A percentile compares a stretch with the other conserved stretches of the same genome.
phyloP scores from a whole-genome alignment of 306 rosid species.

The Dicorynia guianensis region DNA sequence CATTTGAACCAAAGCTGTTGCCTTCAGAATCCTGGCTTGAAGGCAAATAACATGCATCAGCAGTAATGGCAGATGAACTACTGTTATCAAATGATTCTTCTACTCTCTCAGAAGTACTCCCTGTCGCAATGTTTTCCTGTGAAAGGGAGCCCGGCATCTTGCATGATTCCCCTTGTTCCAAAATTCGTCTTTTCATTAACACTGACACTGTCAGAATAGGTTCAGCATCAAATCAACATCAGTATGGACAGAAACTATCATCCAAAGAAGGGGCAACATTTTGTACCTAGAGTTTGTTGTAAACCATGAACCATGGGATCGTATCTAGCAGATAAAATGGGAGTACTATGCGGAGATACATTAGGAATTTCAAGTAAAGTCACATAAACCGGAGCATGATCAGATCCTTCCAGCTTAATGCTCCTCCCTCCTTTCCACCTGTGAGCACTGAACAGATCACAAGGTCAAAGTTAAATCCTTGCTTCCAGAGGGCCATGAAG shows the following conservation, averaged over 20 bases:
- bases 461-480: neutral
- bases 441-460: neutral
- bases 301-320: conserved; percentile 60
- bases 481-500: neutral
- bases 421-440: conserved; percentile 65
- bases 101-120: conserved; percentile 41
- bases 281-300: conserved; percentile 66
- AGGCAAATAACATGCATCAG: conserved; percentile 43
- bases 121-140: too few species aligned
- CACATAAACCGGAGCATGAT: conserved; percentile 68
- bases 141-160: too few species aligned
- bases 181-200: conserved; percentile 26
- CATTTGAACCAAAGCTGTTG: conserved; percentile 40
- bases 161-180: too few species aligned
- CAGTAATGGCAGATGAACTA: conserved; percentile 33
- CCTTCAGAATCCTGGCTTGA: conserved; percentile 51
- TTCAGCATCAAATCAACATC: conserved; percentile 18
- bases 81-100: conserved; percentile 44
- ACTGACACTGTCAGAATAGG: conserved; percentile 69
- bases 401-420: conserved; percentile 67
- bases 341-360: conserved; percentile 54
- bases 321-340: conserved; percentile 63
- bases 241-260: conserved; percentile 19
- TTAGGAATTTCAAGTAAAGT: conserved; percentile 53
- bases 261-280: conserved; percentile 10